Evolutionary conservation across 352 stramenopile genomes (phyloP).

Genomic region (Pythium scleroteichum): DNA sequence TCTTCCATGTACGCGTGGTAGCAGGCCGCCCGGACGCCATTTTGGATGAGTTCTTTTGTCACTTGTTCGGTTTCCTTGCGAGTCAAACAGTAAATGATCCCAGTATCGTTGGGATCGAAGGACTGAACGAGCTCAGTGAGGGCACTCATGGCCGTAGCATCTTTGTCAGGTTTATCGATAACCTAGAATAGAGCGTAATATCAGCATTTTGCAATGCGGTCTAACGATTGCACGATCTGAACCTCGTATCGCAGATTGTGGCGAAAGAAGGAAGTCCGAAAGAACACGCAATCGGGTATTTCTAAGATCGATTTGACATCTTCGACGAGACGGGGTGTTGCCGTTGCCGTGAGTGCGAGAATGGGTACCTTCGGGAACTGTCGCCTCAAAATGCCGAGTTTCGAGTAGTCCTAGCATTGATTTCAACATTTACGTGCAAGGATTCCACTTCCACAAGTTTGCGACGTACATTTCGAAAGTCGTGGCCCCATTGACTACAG

Average conservation of each 20-base stretch:
- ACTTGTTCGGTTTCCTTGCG: slow-evolving; percentile 92
- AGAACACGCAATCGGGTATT: slow-evolving; percentile 80
- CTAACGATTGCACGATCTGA: slow-evolving; percentile 1
- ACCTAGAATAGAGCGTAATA: slow-evolving; percentile 29
- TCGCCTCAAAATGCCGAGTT: slow-evolving; percentile 89
- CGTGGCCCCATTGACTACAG: slow-evolving; percentile 82
- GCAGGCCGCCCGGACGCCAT: slow-evolving; percentile 75
- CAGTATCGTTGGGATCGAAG: slow-evolving; percentile 52
- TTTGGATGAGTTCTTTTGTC: slow-evolving; percentile 61
- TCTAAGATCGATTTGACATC: slow-evolving; percentile 78
- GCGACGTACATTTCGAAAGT: slow-evolving; percentile 65
- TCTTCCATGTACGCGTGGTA: slow-evolving; percentile 89
- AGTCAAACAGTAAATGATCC: slow-evolving; percentile 93
- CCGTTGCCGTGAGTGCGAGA: slow-evolving; percentile 89
- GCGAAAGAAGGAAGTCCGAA: slow-evolving; percentile 89
- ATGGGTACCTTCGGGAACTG: slow-evolving; percentile 91
- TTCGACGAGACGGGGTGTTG: slow-evolving; percentile 66
- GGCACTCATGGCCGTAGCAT: slow-evolving; percentile 47
- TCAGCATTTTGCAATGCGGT: background rate
- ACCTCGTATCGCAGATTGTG: slow-evolving; percentile 92
- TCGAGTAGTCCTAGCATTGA: slow-evolving; percentile 83
- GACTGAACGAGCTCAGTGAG: slow-evolving; percentile 82
- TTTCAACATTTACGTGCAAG: background rate
- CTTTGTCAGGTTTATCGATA: slow-evolving; percentile 47
- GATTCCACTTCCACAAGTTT: too few relatives aligned